Percentiles rank a stretch among this genome's conserved stretches.
These are phyloP conservation scores for Eutypella sp. DNA, from an alignment of 2,329 filamentous ascomycete species.

Conservation along the genomic window DNA sequence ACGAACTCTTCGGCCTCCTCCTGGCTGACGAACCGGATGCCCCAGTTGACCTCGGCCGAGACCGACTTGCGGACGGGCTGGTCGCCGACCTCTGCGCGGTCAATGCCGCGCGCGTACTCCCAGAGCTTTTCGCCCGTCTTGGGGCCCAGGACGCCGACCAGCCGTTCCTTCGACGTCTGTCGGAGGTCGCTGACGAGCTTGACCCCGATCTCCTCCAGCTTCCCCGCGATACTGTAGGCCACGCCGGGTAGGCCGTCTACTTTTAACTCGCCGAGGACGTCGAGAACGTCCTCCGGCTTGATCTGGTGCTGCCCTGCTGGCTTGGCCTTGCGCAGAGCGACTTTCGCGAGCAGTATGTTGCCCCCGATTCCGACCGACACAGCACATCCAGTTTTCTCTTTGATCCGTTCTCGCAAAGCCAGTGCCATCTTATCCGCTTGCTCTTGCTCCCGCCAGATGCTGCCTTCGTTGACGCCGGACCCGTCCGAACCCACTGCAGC, in stretches of 20 bases:
- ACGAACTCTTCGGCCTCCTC: slow-evolving; percentile 93
- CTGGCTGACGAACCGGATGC: slow-evolving; percentile 88
- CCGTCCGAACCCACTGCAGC: slow-evolving; percentile 62
- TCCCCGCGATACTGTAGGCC: slow-evolving; percentile 82
- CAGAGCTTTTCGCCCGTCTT: slow-evolving; percentile 90
- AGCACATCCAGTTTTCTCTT: slow-evolving; percentile 71
- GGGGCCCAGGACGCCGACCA: slow-evolving; percentile 71
- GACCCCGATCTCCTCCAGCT: slow-evolving; percentile 81
- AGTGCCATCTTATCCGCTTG: slow-evolving; percentile 69
- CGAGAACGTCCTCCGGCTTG: slow-evolving; percentile 71
- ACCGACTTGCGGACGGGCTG: slow-evolving; percentile 87
- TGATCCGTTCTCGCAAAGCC: slow-evolving; percentile 63
- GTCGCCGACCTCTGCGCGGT: slow-evolving; percentile 78
- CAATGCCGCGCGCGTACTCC: slow-evolving; percentile 87
- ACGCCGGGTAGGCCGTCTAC: slow-evolving; percentile 86
- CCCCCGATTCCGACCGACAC: slow-evolving; percentile 90
- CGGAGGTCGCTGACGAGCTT: slow-evolving; percentile 80
- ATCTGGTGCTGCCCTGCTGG: slow-evolving; percentile 90
- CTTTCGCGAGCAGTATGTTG: slow-evolving; percentile 87
- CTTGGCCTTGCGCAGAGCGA: slow-evolving; percentile 86
- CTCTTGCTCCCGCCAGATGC: slow-evolving; percentile 71
- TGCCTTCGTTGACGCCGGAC: slow-evolving; percentile 59
- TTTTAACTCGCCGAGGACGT: slow-evolving; percentile 70
- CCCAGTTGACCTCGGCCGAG: slow-evolving; percentile 97
- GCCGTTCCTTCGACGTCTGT: slow-evolving; percentile 67